Evolutionary conservation across 495 filamentous ascomycete genomes (phyloP), one percentile per base, ranked within the genome.

Genomic region (Penicillium herquei): DNA sequence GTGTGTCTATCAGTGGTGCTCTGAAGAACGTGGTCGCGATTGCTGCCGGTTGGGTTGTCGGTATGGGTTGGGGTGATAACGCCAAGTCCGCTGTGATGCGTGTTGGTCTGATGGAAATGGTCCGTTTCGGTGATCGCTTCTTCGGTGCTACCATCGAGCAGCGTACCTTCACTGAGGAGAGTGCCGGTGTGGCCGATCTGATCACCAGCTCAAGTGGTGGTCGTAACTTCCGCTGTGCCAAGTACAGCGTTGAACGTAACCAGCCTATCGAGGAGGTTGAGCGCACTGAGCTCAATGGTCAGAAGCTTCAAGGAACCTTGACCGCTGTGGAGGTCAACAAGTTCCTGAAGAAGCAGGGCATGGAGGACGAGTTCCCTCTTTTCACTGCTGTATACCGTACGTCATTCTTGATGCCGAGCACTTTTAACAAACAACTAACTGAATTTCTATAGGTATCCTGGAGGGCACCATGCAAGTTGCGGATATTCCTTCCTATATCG

Each of bases 11-110:
- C 51, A 88, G 91, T 31, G 95, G 95, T 13, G 95, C 95, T 1
- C 80, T 99, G 50, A 99, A 99, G 77, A 99, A 99, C 74, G 88
- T 99, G 57, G 89, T 99, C 51, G 95, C 95, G 10, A 74, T 99
- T 7, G 92, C 92, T 3, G 92, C 94, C 7, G 95, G 95, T 50
- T 98, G 94, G 77, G 91, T 98, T 53, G 90, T 93, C 49, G 95
- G 95, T 14, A 83, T 93, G 58, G 92, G 92, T 55, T 99, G 95
- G 95, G 95, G 93, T 59, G 91, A 96, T 75, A 98, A 96, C 64
- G 92, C 93, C 46, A 97, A 97, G 75, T 91, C 94, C 39, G 94
- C 94, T 17, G 86, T 98, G 45, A 97, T 97, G 92, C 88, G 94
- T 10, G 87, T 96, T 30, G 94, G 94, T 8, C 81, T 98, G 51